These are phyloP conservation scores for Populus nigra DNA, from an alignment of 345 rosid genomes.

Conservation along the genomic window DNA sequence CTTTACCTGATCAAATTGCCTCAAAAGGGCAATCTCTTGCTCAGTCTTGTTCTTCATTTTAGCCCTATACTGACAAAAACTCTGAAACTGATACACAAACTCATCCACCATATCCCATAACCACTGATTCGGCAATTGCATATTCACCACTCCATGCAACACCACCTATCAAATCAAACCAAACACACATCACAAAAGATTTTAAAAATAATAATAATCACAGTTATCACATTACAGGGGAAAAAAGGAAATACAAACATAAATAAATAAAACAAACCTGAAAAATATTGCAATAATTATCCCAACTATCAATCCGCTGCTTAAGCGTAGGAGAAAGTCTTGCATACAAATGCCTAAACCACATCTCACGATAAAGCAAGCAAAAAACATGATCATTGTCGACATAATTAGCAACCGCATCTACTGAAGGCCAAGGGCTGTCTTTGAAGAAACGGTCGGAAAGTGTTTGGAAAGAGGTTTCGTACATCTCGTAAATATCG, in stretches of 20 bases:
- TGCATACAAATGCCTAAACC: slow-evolving; percentile 96
- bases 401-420: slow-evolving; percentile 76
- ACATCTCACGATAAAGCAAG: slow-evolving; percentile 96
- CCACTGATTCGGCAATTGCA: slow-evolving; percentile 99
- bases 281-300: slow-evolving; percentile 84
- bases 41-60: slow-evolving; percentile 92
- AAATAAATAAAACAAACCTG: slow-evolving; percentile 35
- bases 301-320: slow-evolving; percentile 98
- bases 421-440: slow-evolving; percentile 93
- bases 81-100: slow-evolving; percentile 97
- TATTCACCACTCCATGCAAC: slow-evolving; percentile 89
- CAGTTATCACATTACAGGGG: neutral
- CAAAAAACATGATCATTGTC: slow-evolving; percentile 96
- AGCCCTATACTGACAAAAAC: slow-evolving; percentile 93
- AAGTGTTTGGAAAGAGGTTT: slow-evolving; percentile 84
- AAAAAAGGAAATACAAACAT: neutral
- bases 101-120: slow-evolving; percentile 99
- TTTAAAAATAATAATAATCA: neutral
- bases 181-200: neutral
- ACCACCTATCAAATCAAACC: slow-evolving; percentile 44
- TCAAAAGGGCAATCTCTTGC: slow-evolving; percentile 77
- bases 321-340: slow-evolving; percentile 78
- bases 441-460: slow-evolving; percentile 92
- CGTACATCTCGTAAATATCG: slow-evolving; percentile 99
- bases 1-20: slow-evolving; percentile 70